Percentiles rank a stretch among this genome's conserved stretches.
Conservation (phyloP, 495 filamentous ascomycete species). For the Glarea lozoyensis region DNA sequence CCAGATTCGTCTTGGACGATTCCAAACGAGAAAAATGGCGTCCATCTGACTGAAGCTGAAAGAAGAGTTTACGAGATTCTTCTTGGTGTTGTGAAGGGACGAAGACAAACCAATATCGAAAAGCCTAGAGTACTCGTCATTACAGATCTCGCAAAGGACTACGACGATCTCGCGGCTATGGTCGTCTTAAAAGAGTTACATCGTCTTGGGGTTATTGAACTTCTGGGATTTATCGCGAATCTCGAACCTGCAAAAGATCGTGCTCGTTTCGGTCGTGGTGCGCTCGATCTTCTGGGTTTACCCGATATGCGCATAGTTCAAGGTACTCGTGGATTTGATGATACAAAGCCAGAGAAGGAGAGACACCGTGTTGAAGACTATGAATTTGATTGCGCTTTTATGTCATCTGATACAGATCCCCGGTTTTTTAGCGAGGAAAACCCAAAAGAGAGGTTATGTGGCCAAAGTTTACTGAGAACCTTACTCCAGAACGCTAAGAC, state of each 20-base stretch:
- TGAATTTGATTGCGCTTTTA: constrained; percentile 14
- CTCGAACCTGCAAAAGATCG: constrained; percentile 10
- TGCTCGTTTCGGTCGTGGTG: constrained; percentile 14
- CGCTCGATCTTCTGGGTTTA: constrained; percentile 14
- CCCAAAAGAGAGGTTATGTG: no score
- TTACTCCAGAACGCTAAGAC: constrained; percentile 3
- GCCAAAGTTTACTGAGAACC: constrained; percentile 16
- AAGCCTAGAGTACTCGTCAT: constrained; percentile 13
- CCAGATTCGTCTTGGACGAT: no score
- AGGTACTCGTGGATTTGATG: no score
- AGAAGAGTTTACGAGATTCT: constrained; percentile 13
- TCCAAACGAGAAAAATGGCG: no score
- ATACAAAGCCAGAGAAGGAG: constrained; percentile 1
- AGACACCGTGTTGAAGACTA: constrained; percentile 3
- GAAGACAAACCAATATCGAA: no score
- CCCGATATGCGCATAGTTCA: constrained; percentile 9
- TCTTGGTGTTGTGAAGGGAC: no score
- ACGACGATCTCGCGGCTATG: constrained; percentile 16
- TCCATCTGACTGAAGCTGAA: constrained; percentile 9
- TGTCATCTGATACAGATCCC: background rate
- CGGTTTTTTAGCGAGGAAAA: no score
- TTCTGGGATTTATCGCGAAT: constrained; percentile 19
- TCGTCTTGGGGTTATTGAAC: constrained; percentile 12
- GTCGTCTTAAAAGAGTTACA: constrained; percentile 13
- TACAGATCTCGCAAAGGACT: constrained; percentile 17